Percentiles rank a stretch among this genome's conserved stretches.
Conservation (phyloP, 2,329 filamentous ascomycete genomes). For the Pestalotiopsis sp. region DNA sequence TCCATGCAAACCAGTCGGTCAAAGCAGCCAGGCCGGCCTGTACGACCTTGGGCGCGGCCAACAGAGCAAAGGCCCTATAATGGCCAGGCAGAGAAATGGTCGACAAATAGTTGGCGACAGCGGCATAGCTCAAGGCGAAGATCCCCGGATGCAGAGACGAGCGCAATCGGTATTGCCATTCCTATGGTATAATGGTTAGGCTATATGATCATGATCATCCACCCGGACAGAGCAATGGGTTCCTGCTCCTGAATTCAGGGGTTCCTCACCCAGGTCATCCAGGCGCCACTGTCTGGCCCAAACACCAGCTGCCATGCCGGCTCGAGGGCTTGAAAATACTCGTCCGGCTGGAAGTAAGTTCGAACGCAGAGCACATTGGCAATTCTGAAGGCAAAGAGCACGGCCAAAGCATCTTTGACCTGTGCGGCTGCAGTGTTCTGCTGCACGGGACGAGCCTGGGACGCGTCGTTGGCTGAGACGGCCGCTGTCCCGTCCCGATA, state of each 20-base stretch:
- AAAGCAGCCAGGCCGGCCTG: conserved; percentile 79
- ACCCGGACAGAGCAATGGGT: background rate
- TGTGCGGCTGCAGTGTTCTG: conserved; percentile 32
- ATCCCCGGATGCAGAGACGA: conserved; percentile 90
- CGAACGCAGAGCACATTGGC: conserved; percentile 76
- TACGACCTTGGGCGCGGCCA: conserved; percentile 72
- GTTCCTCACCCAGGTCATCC: conserved; percentile 87
- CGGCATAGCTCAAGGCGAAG: conserved; percentile 76
- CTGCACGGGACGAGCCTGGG: conserved; percentile 16
- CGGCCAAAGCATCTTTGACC: conserved; percentile 36
- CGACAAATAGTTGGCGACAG: conserved; percentile 57
- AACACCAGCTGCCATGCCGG: conserved; percentile 91
- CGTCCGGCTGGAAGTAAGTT: conserved; percentile 98
- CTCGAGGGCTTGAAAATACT: conserved; percentile 95
- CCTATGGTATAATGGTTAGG: conserved; percentile 55
- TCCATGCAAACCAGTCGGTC: conserved; percentile 88
- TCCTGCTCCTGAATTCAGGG: background rate
- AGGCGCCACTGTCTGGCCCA: conserved; percentile 75
- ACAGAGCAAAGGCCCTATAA: conserved; percentile 41
- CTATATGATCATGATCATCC: background rate
- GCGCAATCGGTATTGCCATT: conserved; percentile 87
- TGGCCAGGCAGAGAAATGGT: conserved; percentile 12
- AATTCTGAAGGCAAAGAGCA: conserved; percentile 70
- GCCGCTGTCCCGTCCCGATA: background rate
- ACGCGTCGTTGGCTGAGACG: background rate